Evolutionary conservation across 1,284 basidiomycete species (phyloP), one percentile per base, ranked within the genome.

Genomic region (Schizophyllum commune): DNA sequence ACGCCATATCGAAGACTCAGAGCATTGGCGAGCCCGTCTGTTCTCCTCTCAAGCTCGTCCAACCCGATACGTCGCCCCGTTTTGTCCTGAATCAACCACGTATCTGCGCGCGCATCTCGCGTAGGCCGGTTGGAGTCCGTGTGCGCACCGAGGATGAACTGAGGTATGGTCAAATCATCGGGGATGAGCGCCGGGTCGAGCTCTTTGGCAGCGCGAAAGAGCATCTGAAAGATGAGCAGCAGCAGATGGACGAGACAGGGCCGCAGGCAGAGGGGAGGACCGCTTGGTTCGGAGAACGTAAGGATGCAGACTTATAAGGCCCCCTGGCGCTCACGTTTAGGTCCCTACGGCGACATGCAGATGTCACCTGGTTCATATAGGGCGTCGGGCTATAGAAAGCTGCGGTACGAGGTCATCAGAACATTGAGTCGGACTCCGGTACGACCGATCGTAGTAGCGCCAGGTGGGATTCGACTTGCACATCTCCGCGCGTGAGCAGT

Each of bases 61-160:
- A 47, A 3, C 13, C 39, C 39, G 11, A 82, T 63, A 20, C 68
- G 68, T 60, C 75, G 73, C 9, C 85, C 86, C 0, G 82, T 82
- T 21, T 73, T 73, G 63, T 88, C 85, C 19, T 89, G 85, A 60
- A 89, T 79, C 39, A 89, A 70, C 81, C 85, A 89, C 4, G 85
- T 67, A 32, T 65, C 72, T n/a, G 67, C 64, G 19, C 64, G 68
- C 22, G 71, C 70, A 15, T 81, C 76, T 64, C 88, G 83, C 21
- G 58, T 56, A 51, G 55, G 56, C 51, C 63, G 59, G 19, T 33
- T 32, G 1, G 64, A 62, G 13, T 61, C 58, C 21, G 52, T 47
- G 7, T 77, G 68, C 21, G 66, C 69, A 68, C 88, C 86, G 39
- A 90, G 79, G 55, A 88, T 77, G 71, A 90, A 90, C 70, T 91